Evolutionary conservation across 2,329 filamentous ascomycete species (phyloP).

Genomic region (Claviceps pazoutovae): DNA sequence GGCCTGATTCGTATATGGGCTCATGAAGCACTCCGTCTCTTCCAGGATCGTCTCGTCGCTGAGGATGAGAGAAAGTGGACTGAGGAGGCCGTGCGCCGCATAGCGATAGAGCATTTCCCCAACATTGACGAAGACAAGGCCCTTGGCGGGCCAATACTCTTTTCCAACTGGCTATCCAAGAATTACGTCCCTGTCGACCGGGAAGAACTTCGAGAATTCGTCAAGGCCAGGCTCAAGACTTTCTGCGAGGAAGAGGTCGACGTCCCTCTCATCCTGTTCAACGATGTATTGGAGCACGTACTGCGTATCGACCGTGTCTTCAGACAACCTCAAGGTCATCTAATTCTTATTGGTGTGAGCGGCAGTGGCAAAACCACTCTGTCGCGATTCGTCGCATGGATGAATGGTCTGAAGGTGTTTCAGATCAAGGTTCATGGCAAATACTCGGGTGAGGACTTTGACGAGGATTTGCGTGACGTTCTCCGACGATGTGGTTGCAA

Average conservation of each 20-base stretch:
- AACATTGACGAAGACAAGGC: constrained; percentile 86
- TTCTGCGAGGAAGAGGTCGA: constrained; percentile 99
- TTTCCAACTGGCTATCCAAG: constrained; percentile 99
- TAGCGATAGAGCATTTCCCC: constrained; percentile 85
- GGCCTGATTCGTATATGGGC: constrained; percentile 95
- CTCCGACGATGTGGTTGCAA: constrained; percentile 90
- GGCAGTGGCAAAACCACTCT: constrained; percentile 97
- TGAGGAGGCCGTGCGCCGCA: constrained; percentile 69
- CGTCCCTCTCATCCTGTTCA: constrained; percentile 96
- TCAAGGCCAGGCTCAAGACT: constrained; percentile 90
- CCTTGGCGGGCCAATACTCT: constrained; percentile 83
- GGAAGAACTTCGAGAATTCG: constrained; percentile 89
- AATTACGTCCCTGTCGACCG: constrained; percentile 95
- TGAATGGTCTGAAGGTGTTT: constrained; percentile 98
- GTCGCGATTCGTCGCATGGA: constrained; percentile 97
- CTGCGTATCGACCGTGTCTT: constrained; percentile 97
- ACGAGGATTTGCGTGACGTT: constrained; percentile 90
- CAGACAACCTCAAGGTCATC: constrained; percentile 91
- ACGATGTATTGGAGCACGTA: constrained; percentile 96
- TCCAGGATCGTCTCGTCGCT: constrained; percentile 90
- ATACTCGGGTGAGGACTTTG: constrained; percentile 96
- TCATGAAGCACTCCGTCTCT: constrained; percentile 87
- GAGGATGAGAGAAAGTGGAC: constrained; percentile 96
- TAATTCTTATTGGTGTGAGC: constrained; percentile 96
- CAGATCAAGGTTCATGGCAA: constrained; percentile 99